A percentile compares a stretch with the other conserved stretches of the same genome.
Evolutionary conservation across 345 rosid species (phyloP).

Genomic region (Bretschneidera sinensis): DNA sequence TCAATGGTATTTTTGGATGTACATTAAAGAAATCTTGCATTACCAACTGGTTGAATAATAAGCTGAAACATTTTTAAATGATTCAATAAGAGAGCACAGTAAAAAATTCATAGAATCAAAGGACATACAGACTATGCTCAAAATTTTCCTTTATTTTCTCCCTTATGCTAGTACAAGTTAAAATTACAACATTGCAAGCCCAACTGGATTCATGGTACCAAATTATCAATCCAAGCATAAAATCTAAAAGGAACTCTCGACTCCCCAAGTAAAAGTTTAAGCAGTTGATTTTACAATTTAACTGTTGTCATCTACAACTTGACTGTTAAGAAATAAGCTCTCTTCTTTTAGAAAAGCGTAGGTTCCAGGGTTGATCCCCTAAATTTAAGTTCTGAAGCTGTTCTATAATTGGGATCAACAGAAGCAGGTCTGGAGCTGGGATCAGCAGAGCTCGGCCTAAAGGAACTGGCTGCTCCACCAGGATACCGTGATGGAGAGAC

Average conservation of each 20-base stretch:
- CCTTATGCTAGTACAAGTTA: conserved; percentile 7
- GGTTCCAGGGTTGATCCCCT: conserved; percentile 60
- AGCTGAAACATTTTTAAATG: no score
- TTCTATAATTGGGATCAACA: conserved; percentile 51
- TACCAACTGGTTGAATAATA: no score
- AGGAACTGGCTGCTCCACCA: conserved; percentile 53
- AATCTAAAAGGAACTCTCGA: conserved; percentile 3
- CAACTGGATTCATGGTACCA: conserved; percentile 13
- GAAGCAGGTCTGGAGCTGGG: conserved; percentile 49
- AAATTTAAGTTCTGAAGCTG: conserved; percentile 51
- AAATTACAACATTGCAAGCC: conserved; percentile 24
- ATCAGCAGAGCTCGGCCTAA: conserved; percentile 52
- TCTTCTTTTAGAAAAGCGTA: conserved; percentile 60
- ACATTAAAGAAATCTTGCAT: no score
- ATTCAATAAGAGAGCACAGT: no score
- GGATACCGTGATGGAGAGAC: conserved; percentile 63
- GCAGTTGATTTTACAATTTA: conserved; percentile 21
- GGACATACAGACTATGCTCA: neutral
- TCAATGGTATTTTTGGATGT: no score
- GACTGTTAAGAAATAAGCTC: conserved; percentile 45
- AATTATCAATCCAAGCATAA: conserved; percentile 8
- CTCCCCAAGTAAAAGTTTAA: neutral
- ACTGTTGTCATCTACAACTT: conserved; percentile 51
- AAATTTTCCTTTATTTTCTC: conserved; percentile 17
- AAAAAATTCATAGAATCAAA: neutral